phyloP scores from a whole-genome alignment of 495 filamentous ascomycete genomes.

The Penicillium cataractarum region DNA sequence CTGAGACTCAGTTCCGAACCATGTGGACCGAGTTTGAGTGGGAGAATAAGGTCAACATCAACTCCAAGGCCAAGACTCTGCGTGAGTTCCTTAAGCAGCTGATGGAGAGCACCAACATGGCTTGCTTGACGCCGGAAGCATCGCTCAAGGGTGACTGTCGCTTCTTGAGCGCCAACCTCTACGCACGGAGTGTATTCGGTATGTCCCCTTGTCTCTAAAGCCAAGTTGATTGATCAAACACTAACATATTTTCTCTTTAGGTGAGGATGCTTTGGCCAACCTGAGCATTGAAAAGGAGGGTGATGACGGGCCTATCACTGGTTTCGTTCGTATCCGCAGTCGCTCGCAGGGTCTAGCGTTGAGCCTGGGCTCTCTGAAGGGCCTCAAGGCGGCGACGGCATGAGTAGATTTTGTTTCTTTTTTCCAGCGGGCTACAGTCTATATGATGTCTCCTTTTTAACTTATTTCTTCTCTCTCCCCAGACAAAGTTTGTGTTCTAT shows the following conservation, averaged over 20 bases:
- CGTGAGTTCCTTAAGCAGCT: conserved; percentile 92
- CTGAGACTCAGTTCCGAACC: conserved; percentile 96
- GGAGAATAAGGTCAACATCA: conserved; percentile 99
- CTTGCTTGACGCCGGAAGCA: conserved; percentile 93
- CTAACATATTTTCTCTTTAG: conserved; percentile 47
- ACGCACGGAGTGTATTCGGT: conserved; percentile 98
- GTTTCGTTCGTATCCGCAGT: conserved; percentile 98
- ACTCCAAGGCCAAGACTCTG: conserved; percentile 90
- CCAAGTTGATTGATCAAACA: background rate
- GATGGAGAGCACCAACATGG: conserved; percentile 99
- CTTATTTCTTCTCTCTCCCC: conserved; percentile 24
- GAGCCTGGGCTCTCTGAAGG: conserved; percentile 93
- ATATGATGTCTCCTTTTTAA: conserved; percentile 33
- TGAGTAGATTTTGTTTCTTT: conserved; percentile 39
- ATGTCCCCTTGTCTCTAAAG: conserved; percentile 41
- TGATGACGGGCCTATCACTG: conserved; percentile 92
- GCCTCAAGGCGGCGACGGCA: conserved; percentile 66
- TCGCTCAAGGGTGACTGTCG: conserved; percentile 97
- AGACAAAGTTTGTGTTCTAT: conserved; percentile 37
- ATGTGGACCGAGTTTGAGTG: conserved; percentile 99
- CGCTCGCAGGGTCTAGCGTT: conserved; percentile 94
- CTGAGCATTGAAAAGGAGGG: conserved; percentile 97
- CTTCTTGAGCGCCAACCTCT: conserved; percentile 96
- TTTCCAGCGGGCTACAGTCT: conserved; percentile 36
- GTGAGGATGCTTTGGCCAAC: conserved; percentile 98